Conservation (phyloP, 2,329 filamentous ascomycete species). For the Orbilia oligospora region DNA sequence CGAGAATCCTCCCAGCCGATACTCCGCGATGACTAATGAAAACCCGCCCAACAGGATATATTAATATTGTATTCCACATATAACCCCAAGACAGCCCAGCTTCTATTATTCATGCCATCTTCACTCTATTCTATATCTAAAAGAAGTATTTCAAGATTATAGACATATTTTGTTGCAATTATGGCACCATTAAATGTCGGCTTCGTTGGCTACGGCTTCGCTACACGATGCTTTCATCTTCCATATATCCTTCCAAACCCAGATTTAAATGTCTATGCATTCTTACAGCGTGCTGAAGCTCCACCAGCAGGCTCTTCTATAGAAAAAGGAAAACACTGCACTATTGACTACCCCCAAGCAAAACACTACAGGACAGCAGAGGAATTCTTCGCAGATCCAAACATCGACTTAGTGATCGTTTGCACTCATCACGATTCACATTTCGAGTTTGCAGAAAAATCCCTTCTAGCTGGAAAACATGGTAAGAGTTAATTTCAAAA, state of each 20-base stretch:
- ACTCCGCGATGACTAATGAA: slow-evolving; percentile 47
- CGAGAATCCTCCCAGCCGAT: slow-evolving; percentile 41
- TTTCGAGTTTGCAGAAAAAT: slow-evolving; percentile 65
- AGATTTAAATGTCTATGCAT: slow-evolving; percentile 70
- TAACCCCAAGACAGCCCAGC: background rate
- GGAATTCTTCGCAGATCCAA: slow-evolving; percentile 66
- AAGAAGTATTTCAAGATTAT: background rate
- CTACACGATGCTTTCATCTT: slow-evolving; percentile 70
- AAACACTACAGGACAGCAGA: slow-evolving; percentile 66
- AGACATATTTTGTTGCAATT: background rate
- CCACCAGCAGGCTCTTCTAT: slow-evolving; percentile 34
- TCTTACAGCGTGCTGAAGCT: slow-evolving; percentile 69
- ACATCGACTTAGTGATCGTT: slow-evolving; percentile 66
- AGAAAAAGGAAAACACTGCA: slow-evolving; percentile 67
- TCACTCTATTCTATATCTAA: background rate
- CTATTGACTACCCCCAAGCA: slow-evolving; percentile 69
- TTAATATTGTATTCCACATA: background rate
- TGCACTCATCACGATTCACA: slow-evolving; percentile 66
- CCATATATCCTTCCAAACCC: slow-evolving; percentile 71
- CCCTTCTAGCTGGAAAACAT: slow-evolving; percentile 66
- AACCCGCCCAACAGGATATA: background rate
- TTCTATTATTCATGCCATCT: background rate
- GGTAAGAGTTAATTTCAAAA: slow-evolving; percentile 46
- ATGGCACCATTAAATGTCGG: slow-evolving; percentile 68
- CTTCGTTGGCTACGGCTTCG: slow-evolving; percentile 71